Conservation (phyloP, 78 protist species). For the Dictyostelium intermedium region DNA sequence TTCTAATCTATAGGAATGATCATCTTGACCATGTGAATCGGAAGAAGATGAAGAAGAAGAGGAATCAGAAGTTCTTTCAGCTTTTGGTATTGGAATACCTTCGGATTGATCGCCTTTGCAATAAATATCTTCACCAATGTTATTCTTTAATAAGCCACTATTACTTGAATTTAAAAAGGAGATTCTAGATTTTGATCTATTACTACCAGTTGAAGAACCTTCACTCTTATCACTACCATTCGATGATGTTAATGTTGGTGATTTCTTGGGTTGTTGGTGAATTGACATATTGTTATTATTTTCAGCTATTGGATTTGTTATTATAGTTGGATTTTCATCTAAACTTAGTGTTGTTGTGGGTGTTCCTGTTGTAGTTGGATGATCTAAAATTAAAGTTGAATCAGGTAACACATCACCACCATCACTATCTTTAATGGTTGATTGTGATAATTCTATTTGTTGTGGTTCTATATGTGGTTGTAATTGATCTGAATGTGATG, state of each 20-base stretch:
- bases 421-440: neutral
- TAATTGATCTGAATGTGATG: neutral
- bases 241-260: neutral
- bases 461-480: neutral
- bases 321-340: neutral
- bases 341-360: neutral
- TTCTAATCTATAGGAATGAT: neutral
- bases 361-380: neutral
- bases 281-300: neutral
- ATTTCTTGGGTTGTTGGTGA: neutral
- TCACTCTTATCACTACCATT: neutral
- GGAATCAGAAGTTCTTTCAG: neutral
- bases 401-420: neutral
- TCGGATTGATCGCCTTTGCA: slow-evolving; percentile 3
- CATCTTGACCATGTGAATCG: neutral
- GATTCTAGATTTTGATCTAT: neutral
- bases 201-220: neutral
- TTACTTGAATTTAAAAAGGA: slow-evolving; percentile 1
- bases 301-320: neutral
- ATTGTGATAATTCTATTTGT: neutral
- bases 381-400: neutral
- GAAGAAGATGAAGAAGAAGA: neutral
- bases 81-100: slow-evolving; percentile 10
- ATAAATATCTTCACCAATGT: neutral
- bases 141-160: neutral